Base-by-base conservation (phyloP, 768 basidiomycete genomes). In the Agrocybe chaxingu region DNA sequence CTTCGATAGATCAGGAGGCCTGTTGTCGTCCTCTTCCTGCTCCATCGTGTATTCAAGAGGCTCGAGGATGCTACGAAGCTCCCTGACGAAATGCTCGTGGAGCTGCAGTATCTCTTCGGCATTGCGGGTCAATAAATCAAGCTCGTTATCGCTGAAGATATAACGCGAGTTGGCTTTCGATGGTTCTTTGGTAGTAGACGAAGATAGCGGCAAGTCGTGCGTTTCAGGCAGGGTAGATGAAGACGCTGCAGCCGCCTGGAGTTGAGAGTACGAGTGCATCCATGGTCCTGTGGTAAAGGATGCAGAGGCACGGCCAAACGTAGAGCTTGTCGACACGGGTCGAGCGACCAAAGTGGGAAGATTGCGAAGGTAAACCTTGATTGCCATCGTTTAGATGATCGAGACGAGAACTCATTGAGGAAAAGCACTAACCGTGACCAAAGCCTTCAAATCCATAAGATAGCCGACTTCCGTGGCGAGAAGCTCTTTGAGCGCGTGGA, bases 381-480 rank as follows among this genome's bases (percentile, higher is more conserved):
- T 42, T 40, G 19, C 8, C 13, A 50, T 24, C 24, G 24, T 24
- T 24, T 24, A 47, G 41, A 51, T n/a, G 32, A 30, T 43, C 42
- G 50, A 59, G 24, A 18, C 33, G 19, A 38, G 24, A 11, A 44
- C 35, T 24, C 42, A 24, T 19, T 33, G 34, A 38, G n/a, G 16
- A 24, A 42, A 50, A 52, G 52, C 10, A 68, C 78, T 53, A 64
- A 92, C 92, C 55, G 78, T 76, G 49, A 92, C 87, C 39, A 98
- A 76, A 7, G 79, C 79, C 53, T 83, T 80, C 59, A 98, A 68
- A 67, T 95, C 92, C 45, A 76, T 64, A 7, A 93, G 76, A 65
- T 98, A 98, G 6, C 82, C 82, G 13, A 82, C 72, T 71, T 98
- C 96, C 0, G 93, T 95, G 50, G 80, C 74, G 19, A 98, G 76